A percentile compares a stretch with the other conserved stretches of the same genome.
Evolutionary conservation across 2,329 filamentous ascomycete genomes (phyloP).

Genomic region (Trichothecium roseum): DNA sequence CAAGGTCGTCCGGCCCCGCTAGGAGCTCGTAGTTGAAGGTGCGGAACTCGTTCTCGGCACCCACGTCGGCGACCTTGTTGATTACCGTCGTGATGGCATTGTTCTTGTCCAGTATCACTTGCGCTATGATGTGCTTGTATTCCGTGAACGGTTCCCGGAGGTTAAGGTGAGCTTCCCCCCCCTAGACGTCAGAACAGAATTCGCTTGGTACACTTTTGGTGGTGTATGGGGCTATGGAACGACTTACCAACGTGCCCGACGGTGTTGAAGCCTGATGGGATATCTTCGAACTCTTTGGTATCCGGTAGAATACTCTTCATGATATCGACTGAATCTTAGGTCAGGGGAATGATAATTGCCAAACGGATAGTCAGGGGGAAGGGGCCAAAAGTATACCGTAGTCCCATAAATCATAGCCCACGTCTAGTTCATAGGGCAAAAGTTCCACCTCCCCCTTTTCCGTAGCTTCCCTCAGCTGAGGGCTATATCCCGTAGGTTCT

Average conservation of each 20-base stretch:
- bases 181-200: neutral
- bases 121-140: constrained; percentile 77
- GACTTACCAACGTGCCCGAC: constrained; percentile 73
- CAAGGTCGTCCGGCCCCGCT: constrained; percentile 68
- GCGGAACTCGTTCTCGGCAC: constrained; percentile 72
- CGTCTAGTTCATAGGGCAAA: constrained; percentile 61
- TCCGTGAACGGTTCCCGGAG: constrained; percentile 72
- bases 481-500: constrained; percentile 63
- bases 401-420: constrained; percentile 81
- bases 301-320: constrained; percentile 73
- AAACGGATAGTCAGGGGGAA: neutral
- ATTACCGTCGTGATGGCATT: constrained; percentile 75
- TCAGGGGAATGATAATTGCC: constrained; percentile 8
- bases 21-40: constrained; percentile 92
- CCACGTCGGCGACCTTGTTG: constrained; percentile 88
- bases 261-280: constrained; percentile 76
- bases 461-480: constrained; percentile 57
- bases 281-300: constrained; percentile 60
- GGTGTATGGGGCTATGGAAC: neutral
- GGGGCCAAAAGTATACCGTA: constrained; percentile 49
- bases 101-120: constrained; percentile 87
- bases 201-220: neutral
- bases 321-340: constrained; percentile 54
- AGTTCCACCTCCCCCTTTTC: constrained; percentile 58
- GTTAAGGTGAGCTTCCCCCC: constrained; percentile 67